These are phyloP conservation scores for Populus davidiana DNA, from an alignment of 345 rosid species.

Conservation along the genomic window DNA sequence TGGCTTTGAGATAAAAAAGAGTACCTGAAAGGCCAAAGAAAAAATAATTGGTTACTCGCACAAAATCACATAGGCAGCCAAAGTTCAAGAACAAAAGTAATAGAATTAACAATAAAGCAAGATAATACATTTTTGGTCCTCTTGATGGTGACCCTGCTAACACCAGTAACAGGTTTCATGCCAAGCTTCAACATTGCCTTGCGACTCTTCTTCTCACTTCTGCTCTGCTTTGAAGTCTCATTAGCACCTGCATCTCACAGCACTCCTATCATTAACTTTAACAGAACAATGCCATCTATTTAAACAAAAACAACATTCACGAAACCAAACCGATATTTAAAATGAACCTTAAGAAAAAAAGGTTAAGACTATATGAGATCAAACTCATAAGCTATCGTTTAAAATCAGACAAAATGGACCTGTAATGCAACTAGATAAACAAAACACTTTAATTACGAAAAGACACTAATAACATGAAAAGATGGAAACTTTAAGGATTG, in stretches of 20 bases:
- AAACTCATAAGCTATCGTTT: too few relatives aligned
- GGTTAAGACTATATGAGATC: background rate
- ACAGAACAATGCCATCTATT: background rate
- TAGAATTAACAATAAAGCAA: constrained; percentile 2
- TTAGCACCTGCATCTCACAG: constrained; percentile 48
- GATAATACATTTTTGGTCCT: constrained; percentile 66
- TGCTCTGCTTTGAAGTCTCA: constrained; percentile 76
- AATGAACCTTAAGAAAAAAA: background rate
- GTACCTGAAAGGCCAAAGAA: constrained; percentile 40
- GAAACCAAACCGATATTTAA: background rate
- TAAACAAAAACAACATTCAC: background rate
- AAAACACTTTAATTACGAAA: background rate
- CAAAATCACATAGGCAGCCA: constrained; percentile 3
- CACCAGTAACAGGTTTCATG: constrained; percentile 77
- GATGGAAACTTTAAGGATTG: background rate
- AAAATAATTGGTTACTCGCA: constrained; percentile 1
- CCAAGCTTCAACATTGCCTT: constrained; percentile 86
- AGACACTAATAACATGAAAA: background rate
- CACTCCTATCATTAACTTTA: background rate
- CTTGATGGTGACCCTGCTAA: constrained; percentile 78
- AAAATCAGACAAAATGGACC: background rate
- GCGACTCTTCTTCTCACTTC: constrained; percentile 85
- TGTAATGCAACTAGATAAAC: background rate
- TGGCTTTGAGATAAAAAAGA: constrained; percentile 81
- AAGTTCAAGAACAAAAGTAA: background rate